These are phyloP conservation scores for Lipomyces kockii DNA, from an alignment of 805 yeast species.

Conservation along the genomic window DNA sequence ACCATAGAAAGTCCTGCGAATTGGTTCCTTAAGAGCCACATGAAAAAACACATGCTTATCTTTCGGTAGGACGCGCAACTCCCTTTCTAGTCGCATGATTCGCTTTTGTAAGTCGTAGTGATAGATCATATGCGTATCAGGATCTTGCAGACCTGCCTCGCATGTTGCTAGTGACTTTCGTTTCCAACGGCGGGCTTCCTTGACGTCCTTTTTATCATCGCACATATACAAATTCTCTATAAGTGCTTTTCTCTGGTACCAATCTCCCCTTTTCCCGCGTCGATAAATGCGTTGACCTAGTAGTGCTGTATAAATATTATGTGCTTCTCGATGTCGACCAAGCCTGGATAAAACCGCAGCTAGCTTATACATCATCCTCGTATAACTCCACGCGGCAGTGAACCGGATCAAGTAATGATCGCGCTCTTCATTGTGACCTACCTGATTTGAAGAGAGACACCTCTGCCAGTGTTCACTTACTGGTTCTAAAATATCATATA, in stretches of 20 bases:
- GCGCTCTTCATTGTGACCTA: conserved; percentile 8
- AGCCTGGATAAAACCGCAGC: conserved; percentile 27
- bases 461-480: conserved; percentile 21
- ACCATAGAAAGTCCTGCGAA: conserved; percentile 25
- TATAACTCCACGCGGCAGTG: conserved; percentile 31
- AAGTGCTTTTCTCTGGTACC: conserved; percentile 37
- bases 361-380: conserved; percentile 32
- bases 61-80: conserved; percentile 23
- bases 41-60: conserved; percentile 26
- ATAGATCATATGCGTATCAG: conserved; percentile 33
- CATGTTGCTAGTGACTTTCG: conserved; percentile 31
- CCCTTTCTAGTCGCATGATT: conserved; percentile 31
- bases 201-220: conserved; percentile 10
- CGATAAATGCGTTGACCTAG: conserved; percentile 26
- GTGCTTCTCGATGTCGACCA: conserved; percentile 20
- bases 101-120: conserved; percentile 35
- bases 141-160: conserved; percentile 33
- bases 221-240: conserved; percentile 28
- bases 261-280: conserved; percentile 36
- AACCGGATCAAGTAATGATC: conserved; percentile 33
- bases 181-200: conserved; percentile 27
- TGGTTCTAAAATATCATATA: conserved; percentile 12
- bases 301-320: conserved; percentile 23
- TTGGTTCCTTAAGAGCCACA: conserved; percentile 23
- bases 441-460: neutral